phyloP scores from a whole-genome alignment of 2,329 filamentous ascomycete genomes.

The Sporothrix phasma region DNA sequence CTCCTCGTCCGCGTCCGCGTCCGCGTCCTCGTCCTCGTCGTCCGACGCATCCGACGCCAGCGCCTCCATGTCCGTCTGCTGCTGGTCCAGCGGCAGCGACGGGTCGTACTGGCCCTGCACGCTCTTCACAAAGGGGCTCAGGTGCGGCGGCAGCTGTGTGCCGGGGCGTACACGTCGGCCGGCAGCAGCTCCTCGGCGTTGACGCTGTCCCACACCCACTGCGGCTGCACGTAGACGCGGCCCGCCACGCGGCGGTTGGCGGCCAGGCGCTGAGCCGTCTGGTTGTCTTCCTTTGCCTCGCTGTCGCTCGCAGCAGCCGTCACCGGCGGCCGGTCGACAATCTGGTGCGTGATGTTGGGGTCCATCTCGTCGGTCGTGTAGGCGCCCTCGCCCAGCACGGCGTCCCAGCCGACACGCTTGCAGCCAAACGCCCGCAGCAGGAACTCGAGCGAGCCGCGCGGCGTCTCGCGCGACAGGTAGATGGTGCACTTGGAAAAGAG shows the following conservation, averaged over 20 bases:
- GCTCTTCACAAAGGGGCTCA: constrained; percentile 90
- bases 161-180: constrained; percentile 80
- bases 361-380: constrained; percentile 87
- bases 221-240: constrained; percentile 85
- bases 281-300: constrained; percentile 55
- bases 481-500: constrained; percentile 85
- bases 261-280: constrained; percentile 48
- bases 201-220: constrained; percentile 97
- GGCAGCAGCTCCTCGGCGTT: constrained; percentile 85
- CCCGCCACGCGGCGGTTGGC: constrained; percentile 73
- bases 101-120: constrained; percentile 87
- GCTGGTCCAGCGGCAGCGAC: constrained; percentile 71
- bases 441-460: constrained; percentile 82
- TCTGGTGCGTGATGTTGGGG: constrained; percentile 85
- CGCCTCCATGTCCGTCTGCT: constrained; percentile 79
- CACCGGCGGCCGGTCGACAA: constrained; percentile 80
- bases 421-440: constrained; percentile 89
- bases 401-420: constrained; percentile 92
- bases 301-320: constrained; percentile 41
- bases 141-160: constrained; percentile 79
- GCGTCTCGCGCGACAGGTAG: constrained; percentile 88
- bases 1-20: constrained; percentile 28
- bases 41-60: constrained; percentile 51
- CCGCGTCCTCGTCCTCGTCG: constrained; percentile 35
- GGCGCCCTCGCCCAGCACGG: constrained; percentile 78